Base-by-base conservation (phyloP, 345 rosid species). In the Euclidium syriacum region DNA sequence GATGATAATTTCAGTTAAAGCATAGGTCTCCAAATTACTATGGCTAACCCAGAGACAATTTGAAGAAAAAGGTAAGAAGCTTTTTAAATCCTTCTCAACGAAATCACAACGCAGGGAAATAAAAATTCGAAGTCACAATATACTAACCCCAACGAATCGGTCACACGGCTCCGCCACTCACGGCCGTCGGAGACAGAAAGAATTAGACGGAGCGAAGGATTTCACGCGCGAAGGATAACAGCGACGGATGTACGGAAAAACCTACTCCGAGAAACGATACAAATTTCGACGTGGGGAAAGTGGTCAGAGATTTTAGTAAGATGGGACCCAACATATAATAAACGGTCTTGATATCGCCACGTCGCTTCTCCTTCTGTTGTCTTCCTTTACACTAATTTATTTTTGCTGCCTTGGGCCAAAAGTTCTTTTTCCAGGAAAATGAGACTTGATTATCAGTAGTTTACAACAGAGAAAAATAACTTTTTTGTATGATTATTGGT, bases 121-220 rank as follows among this genome's bases (percentile, higher is more conserved):
- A 62, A 43, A 35, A 62, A 53, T 20, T 17, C 10, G 8, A 53
- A 53, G 42, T 47, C 11, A 38, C 11, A 20, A 54, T 1, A 47
- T n/a, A 47, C 69, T 62, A 12, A 70, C 52, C 44, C 4, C n/a
- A n/a, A 33, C 25, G 20, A 44, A 34, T 52, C 32, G n/a, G 52
- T 3, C 12, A 51, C 65, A 18, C 41, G 60, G 12, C 19, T 59
- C 66, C 12, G 15, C 20, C 25, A 19, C 11, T 43, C 14, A 14
- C 16, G n/a, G 5, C 30, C 41, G 49, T 16, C 19, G 19, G 64
- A 27, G 35, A 35, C 32, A 24, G 38, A 60, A 25, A 34, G 1
- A 24, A 12, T 35, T 34, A 26, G 27, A 20, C 39, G 52, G 52
- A 63, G 36, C 12, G n/a, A 4, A 12, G 1, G 52, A 30, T 19